phyloP scores from a whole-genome alignment of 2,329 filamentous ascomycete species.

The Calonectria naviculata region DNA sequence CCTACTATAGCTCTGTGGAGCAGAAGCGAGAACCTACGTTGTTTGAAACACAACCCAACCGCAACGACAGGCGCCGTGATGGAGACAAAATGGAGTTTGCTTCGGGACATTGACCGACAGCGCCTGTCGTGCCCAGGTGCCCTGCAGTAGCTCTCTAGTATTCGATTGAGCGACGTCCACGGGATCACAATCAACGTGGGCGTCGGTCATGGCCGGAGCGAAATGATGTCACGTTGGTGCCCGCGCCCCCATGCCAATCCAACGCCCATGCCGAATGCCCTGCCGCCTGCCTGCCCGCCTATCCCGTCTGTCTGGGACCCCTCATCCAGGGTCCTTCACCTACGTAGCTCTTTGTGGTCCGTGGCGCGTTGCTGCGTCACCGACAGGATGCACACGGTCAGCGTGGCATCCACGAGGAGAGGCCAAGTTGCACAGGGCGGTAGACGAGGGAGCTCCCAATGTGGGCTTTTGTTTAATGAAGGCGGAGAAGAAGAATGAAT shows the following conservation, averaged over 20 bases:
- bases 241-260: constrained; percentile 17
- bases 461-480: constrained; percentile 3
- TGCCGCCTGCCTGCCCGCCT: constrained; percentile 4
- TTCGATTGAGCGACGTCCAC: constrained; percentile 14
- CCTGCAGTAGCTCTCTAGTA: constrained; percentile 15
- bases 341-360: constrained; percentile 1
- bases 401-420: constrained; percentile 18
- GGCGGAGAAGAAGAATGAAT: constrained; percentile 1
- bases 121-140: not conserved
- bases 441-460: not conserved
- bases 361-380: constrained; percentile 18
- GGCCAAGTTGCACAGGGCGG: constrained; percentile 13
- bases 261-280: constrained; percentile 7
- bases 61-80: not conserved
- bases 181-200: constrained; percentile 18
- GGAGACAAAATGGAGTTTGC: not conserved
- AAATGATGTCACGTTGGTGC: constrained; percentile 22
- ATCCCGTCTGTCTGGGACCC: constrained; percentile 5
- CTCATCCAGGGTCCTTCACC: constrained; percentile 7
- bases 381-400: constrained; percentile 13
- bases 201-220: constrained; percentile 22
- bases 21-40: not conserved
- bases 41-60: not conserved
- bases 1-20: constrained; percentile 1
- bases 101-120: not conserved